phyloP scores from a whole-genome alignment of 2,329 filamentous ascomycete genomes.

The Xylariaceae sp. region DNA sequence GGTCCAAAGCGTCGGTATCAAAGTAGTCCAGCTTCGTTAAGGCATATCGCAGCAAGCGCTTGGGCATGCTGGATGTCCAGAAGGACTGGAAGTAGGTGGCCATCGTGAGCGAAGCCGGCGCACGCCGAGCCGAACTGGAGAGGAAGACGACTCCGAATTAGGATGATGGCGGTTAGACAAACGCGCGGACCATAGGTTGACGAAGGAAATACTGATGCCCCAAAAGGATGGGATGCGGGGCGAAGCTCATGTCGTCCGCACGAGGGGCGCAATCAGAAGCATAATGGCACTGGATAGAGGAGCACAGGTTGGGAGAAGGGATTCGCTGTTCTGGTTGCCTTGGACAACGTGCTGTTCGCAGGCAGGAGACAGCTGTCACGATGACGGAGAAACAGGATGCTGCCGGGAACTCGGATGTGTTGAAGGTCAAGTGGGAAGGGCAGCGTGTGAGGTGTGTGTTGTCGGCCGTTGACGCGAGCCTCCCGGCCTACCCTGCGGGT shows the following conservation, averaged over 20 bases:
- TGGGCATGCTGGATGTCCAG: conserved; percentile 68
- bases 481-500: conserved; percentile 5
- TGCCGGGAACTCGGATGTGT: neutral
- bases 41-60: conserved; percentile 80
- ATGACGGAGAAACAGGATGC: neutral
- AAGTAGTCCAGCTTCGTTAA: conserved; percentile 77
- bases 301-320: neutral
- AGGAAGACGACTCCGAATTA: conserved; percentile 2
- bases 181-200: no score
- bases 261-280: conserved; percentile 7
- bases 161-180: no score
- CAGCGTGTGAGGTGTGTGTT: neutral
- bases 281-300: conserved; percentile 1
- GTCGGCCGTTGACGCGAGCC: neutral
- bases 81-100: conserved; percentile 63
- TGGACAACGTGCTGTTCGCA: neutral
- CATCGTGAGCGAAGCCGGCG: conserved; percentile 40
- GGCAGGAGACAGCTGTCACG: neutral
- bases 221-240: conserved; percentile 22
- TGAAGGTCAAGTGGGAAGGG: neutral
- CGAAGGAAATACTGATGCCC: conserved; percentile 21
- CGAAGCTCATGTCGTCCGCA: conserved; percentile 24
- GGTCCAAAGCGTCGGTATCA: conserved; percentile 77
- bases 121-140: conserved; percentile 1
- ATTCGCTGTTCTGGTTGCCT: neutral